Conservation (phyloP, 805 yeast genomes). For the Spathaspora hagerdaliae region DNA sequence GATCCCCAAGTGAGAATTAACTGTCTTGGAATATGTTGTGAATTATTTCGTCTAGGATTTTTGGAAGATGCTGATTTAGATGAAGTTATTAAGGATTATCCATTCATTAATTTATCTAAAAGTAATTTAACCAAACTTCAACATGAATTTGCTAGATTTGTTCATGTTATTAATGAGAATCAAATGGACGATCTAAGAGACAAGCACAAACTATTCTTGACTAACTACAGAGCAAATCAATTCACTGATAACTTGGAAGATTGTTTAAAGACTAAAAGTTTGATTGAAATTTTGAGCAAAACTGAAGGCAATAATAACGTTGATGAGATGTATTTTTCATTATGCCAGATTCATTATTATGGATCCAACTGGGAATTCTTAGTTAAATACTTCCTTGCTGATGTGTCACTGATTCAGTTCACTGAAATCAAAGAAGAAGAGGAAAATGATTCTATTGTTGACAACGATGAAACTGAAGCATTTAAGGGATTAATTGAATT, state of each 20-base stretch:
- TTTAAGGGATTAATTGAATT: slow-evolving; percentile 28
- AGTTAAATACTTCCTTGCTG: slow-evolving; percentile 40
- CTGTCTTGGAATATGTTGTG: slow-evolving; percentile 49
- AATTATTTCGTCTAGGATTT: slow-evolving; percentile 57
- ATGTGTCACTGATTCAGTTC: slow-evolving; percentile 33
- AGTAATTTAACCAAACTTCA: slow-evolving; percentile 22
- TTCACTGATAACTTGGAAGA: slow-evolving; percentile 18
- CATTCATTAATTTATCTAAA: slow-evolving; percentile 3
- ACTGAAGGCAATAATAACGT: not conserved
- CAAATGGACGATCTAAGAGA: slow-evolving; percentile 31
- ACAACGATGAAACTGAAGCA: slow-evolving; percentile 13
- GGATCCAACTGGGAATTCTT: slow-evolving; percentile 34
- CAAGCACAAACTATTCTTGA: slow-evolving; percentile 25
- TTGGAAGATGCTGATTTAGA: slow-evolving; percentile 56
- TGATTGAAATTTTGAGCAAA: slow-evolving; percentile 10
- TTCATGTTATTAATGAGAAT: slow-evolving; percentile 42
- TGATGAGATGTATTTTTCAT: slow-evolving; percentile 2
- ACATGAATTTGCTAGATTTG: slow-evolving; percentile 53
- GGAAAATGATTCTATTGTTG: not conserved
- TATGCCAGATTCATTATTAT: slow-evolving; percentile 19
- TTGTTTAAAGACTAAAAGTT: slow-evolving; percentile 17
- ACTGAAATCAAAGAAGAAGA: slow-evolving; percentile 10
- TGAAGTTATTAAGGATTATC: slow-evolving; percentile 15
- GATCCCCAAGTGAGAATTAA: slow-evolving; percentile 52
- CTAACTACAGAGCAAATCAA: slow-evolving; percentile 19